Evolutionary conservation across 805 yeast genomes (phyloP).

Genomic region (Candida tallmaniae): DNA sequence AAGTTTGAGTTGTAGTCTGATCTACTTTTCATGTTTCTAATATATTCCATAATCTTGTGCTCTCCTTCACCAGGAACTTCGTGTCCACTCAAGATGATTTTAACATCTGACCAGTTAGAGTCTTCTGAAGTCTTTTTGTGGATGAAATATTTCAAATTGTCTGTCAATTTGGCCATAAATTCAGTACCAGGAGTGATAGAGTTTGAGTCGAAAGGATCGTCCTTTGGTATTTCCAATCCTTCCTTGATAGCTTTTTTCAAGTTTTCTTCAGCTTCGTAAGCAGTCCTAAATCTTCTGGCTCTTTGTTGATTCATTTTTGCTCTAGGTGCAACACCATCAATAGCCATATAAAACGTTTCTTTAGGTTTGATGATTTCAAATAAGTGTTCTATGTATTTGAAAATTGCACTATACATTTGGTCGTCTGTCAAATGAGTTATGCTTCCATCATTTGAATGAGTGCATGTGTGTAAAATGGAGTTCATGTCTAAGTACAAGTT

Average conservation of each 20-base stretch:
- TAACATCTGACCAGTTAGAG: constrained; percentile 75
- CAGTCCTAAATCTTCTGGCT: constrained; percentile 91
- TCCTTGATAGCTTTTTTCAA: constrained; percentile 65
- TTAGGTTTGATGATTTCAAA: constrained; percentile 85
- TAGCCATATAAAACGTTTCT: constrained; percentile 88
- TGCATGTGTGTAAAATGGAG: constrained; percentile 89
- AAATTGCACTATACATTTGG: constrained; percentile 87
- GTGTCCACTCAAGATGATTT: constrained; percentile 82
- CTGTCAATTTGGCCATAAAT: constrained; percentile 86
- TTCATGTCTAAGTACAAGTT: constrained; percentile 96
- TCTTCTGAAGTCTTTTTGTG: constrained; percentile 85
- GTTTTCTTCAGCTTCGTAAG: constrained; percentile 83
- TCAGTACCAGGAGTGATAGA: constrained; percentile 96
- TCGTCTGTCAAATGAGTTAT: constrained; percentile 74
- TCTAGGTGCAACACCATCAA: constrained; percentile 98
- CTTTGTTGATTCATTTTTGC: constrained; percentile 99
- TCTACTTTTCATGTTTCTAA: constrained; percentile 74
- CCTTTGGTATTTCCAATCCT: constrained; percentile 75
- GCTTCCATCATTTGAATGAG: constrained; percentile 74
- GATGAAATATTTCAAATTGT: constrained; percentile 78
- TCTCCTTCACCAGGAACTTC: constrained; percentile 99
- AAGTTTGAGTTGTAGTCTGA: constrained; percentile 70
- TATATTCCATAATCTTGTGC: constrained; percentile 93
- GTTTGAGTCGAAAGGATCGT: constrained; percentile 85
- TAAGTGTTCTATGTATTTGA: constrained; percentile 90